These are phyloP conservation scores for Schwanniomyces vanrijiae DNA, from an alignment of 805 yeast species.

Conservation along the genomic window DNA sequence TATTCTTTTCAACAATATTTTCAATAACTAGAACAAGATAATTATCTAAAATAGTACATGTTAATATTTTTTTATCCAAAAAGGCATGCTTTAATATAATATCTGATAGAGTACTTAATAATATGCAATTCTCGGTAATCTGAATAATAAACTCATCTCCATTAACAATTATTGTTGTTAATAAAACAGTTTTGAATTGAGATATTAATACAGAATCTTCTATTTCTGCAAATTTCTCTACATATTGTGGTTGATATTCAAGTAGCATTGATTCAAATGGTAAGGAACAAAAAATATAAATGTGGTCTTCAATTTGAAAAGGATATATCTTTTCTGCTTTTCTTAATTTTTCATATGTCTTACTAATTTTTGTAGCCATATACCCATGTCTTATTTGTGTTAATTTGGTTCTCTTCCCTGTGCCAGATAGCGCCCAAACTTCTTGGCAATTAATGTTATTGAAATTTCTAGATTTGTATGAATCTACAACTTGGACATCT, in stretches of 20 bases:
- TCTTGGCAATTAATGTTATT: constrained; percentile 30
- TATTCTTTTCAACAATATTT: not conserved
- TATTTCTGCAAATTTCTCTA: constrained; percentile 26
- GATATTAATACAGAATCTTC: constrained; percentile 14
- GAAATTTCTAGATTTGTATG: constrained; percentile 17
- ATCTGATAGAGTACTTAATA: constrained; percentile 21
- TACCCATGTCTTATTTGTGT: constrained; percentile 35
- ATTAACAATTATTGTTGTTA: constrained; percentile 8
- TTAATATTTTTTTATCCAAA: constrained; percentile 10
- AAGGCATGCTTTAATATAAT: constrained; percentile 1
- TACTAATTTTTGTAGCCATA: constrained; percentile 21
- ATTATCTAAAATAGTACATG: constrained; percentile 8
- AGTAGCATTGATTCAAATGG: constrained; percentile 38
- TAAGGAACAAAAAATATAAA: constrained; percentile 34
- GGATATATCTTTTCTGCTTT: constrained; percentile 23
- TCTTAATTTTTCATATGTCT: constrained; percentile 28
- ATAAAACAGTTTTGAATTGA: constrained; percentile 15
- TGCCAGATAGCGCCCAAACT: constrained; percentile 43
- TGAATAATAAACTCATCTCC: constrained; percentile 21
- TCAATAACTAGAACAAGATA: constrained; percentile 15
- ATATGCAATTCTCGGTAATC: constrained; percentile 20
- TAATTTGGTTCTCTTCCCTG: constrained; percentile 32
- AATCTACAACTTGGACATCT: constrained; percentile 38
- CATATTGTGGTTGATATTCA: constrained; percentile 20
- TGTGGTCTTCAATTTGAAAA: constrained; percentile 14